These are phyloP conservation scores for Botrytis tulipae DNA, from an alignment of 2,329 filamentous ascomycete genomes.

Conservation along the genomic window DNA sequence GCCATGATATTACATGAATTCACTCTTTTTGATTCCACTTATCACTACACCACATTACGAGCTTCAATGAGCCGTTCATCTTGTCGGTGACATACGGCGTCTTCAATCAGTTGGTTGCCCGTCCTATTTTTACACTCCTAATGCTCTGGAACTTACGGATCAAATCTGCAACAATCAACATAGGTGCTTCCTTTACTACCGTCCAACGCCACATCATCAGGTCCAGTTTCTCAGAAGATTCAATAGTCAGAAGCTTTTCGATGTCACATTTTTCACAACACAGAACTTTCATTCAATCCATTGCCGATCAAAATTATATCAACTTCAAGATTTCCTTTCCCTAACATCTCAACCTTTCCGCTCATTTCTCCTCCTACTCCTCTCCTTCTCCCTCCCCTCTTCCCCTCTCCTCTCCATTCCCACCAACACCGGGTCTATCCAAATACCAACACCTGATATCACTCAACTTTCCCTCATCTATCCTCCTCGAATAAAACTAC, in stretches of 20 bases:
- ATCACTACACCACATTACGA: background rate
- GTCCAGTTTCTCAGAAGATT: background rate
- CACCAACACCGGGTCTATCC: conserved; percentile 24
- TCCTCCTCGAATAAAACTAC: background rate
- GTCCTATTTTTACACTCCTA: background rate
- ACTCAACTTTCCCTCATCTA: conserved; percentile 19
- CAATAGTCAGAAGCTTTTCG: background rate
- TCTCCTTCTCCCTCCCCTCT: background rate
- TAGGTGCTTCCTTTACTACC: background rate
- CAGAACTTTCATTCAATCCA: background rate
- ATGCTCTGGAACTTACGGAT: background rate
- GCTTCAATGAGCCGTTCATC: background rate
- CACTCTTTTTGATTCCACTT: background rate
- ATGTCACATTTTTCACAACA: background rate
- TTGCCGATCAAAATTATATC: no score
- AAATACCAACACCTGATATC: conserved; percentile 30
- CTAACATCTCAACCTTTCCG: no score
- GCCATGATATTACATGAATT: background rate
- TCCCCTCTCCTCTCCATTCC: background rate
- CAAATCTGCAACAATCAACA: background rate
- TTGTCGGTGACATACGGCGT: background rate
- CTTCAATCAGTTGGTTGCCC: background rate
- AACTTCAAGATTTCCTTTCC: no score
- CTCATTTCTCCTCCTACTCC: background rate
- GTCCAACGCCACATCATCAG: background rate